These are phyloP conservation scores for Cyberlindnera xylosilytica DNA, from an alignment of 805 yeast species.

Conservation along the genomic window DNA sequence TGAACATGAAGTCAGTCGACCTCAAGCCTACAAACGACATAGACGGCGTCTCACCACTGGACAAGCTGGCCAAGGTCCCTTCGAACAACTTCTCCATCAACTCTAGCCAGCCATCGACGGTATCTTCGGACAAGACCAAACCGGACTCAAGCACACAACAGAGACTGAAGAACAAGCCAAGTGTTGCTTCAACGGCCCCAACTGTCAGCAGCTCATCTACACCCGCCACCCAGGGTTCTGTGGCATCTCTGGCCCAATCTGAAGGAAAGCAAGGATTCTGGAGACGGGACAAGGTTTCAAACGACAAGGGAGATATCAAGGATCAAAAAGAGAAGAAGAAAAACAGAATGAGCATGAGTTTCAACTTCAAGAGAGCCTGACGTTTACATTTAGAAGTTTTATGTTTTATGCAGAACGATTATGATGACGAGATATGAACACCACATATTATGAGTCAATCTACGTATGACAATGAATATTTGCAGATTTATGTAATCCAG, in stretches of 20 bases:
- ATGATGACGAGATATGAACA: too few species aligned
- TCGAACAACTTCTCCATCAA: conserved; percentile 18
- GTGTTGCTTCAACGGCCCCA: conserved; percentile 3
- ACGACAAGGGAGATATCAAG: conserved; percentile 3
- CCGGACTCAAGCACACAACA: conserved; percentile 1
- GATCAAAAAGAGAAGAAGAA: conserved; percentile 16
- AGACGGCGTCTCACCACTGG: conserved; percentile 20
- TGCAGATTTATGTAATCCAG: too few species aligned
- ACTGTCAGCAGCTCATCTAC: conserved; percentile 1
- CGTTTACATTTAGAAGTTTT: neutral
- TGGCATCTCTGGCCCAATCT: neutral
- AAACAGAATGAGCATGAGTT: conserved; percentile 27
- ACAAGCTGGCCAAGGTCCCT: conserved; percentile 12
- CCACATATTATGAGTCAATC: too few species aligned
- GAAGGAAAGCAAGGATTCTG: conserved; percentile 16
- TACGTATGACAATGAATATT: too few species aligned
- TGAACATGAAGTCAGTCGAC: conserved; percentile 11
- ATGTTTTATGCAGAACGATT: too few species aligned
- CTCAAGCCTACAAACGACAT: conserved; percentile 10
- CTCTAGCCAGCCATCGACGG: conserved; percentile 19
- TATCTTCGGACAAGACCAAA: conserved; percentile 15
- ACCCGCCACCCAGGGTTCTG: conserved; percentile 1
- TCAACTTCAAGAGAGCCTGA: conserved; percentile 12
- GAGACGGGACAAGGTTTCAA: conserved; percentile 16
- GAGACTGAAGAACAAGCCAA: conserved; percentile 6